A percentile compares a stretch with the other conserved stretches of the same genome.
phyloP scores from a whole-genome alignment of 2,329 filamentous ascomycete species.

The Penicillium griseofulvum region DNA sequence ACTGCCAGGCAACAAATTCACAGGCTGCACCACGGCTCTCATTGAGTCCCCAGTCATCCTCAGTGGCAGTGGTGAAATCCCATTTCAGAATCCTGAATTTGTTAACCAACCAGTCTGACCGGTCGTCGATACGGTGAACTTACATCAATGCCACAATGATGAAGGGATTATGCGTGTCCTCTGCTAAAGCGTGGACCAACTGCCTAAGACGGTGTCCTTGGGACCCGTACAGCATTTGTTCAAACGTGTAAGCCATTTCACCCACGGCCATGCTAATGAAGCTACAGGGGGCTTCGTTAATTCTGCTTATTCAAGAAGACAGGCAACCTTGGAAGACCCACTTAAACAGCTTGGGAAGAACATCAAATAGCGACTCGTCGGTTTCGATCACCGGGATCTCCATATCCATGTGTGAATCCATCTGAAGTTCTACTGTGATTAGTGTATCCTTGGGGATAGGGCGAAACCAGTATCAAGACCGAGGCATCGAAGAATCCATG shows the following conservation, averaged over 20 bases:
- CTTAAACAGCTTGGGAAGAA: conserved; percentile 43
- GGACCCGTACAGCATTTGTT: conserved; percentile 42
- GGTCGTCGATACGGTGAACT: conserved; percentile 16
- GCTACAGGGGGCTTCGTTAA: conserved; percentile 21
- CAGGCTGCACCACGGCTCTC: conserved; percentile 58
- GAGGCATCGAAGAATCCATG: background rate
- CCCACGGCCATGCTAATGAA: conserved; percentile 41
- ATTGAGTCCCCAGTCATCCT: conserved; percentile 56
- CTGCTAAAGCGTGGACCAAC: conserved; percentile 39
- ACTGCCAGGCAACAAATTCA: conserved; percentile 63
- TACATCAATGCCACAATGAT: conserved; percentile 54
- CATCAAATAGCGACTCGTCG: conserved; percentile 39
- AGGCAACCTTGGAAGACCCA: conserved; percentile 22
- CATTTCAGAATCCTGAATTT: conserved; percentile 54
- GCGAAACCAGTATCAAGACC: conserved; percentile 5
- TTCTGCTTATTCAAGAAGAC: background rate
- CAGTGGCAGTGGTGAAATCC: conserved; percentile 52
- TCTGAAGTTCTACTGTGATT: background rate
- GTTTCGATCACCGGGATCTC: conserved; percentile 43
- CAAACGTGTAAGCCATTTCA: conserved; percentile 45
- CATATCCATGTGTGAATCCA: conserved; percentile 16
- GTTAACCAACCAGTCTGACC: background rate
- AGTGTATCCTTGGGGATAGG: background rate
- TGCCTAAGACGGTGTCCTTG: conserved; percentile 39
- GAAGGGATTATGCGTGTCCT: conserved; percentile 44